Evolutionary conservation across 371 early-diverging fungal genomes (phyloP), one percentile per base, ranked within the genome.

Genomic region (Fennellomyces sp.): DNA sequence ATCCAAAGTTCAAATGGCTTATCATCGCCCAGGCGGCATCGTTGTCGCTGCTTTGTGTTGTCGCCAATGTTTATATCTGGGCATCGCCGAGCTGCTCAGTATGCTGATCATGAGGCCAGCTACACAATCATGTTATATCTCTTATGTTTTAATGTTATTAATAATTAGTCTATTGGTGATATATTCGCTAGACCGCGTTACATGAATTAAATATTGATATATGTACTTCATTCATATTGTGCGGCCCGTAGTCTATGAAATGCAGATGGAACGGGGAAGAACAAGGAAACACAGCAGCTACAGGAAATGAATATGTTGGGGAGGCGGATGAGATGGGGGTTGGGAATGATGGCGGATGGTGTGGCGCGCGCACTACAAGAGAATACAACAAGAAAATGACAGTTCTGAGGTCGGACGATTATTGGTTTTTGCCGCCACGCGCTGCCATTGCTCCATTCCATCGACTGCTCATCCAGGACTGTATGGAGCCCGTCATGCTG

Each of bases 1-100:
- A 57, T 57, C 58, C 58, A 19, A 57, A 57, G 29, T 57, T 57
- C 25, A 57, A 57, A 21, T 57, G 58, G 58, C 25, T 57, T 4
- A 57, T 57, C 19, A 23, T 57, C 31, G 58, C 58, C 3, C 58
- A 57, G 8, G 58, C 58, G 4, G 58, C 31, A 21, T 57, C 58
- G 7, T 35, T 57, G 25, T 33, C 49, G 23, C 31, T 57, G 7
- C 33, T 57, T 28, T 57, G 58, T 26, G 25, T 57, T 12, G 58
- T 57, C 5, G 58, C 58, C 0, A 57, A 57, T n/a, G n/a, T 57
- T 17, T 57, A 57, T 23, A 57, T 57, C n/a, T 57, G 58, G 58
- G 33, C 48, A 33, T 17, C 58, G 10, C 48, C 58, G 17, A 52
- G 45, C 3, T 45, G 45, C 23, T 45, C 45, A 17, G 45, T 45